Percentiles rank a stretch among this genome's conserved stretches.
Conservation (phyloP, 2,329 filamentous ascomycete species). For the Bretziella fagacearum region DNA sequence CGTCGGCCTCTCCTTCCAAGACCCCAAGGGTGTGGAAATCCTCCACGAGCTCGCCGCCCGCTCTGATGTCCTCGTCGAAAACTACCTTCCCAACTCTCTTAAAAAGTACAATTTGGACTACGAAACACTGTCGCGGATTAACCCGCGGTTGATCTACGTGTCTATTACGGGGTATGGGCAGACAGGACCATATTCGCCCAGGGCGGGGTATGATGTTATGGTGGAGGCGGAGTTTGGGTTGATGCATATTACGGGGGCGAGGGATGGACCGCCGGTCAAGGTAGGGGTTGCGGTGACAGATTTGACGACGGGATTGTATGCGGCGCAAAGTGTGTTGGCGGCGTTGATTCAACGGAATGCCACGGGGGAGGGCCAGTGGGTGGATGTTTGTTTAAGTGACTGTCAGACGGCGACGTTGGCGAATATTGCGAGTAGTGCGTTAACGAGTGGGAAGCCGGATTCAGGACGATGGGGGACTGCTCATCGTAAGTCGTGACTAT, state of each 20-base stretch:
- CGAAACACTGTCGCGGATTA: slow-evolving; percentile 59
- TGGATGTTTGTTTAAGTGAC: slow-evolving; percentile 81
- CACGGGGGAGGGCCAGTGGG: slow-evolving; percentile 72
- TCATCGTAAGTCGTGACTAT: slow-evolving; percentile 48
- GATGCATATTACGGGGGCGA: slow-evolving; percentile 91
- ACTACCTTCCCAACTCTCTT: slow-evolving; percentile 79
- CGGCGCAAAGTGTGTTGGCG: slow-evolving; percentile 89
- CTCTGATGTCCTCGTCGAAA: slow-evolving; percentile 89
- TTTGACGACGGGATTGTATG: slow-evolving; percentile 86
- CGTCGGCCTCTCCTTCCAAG: slow-evolving; percentile 75
- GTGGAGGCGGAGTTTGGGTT: slow-evolving; percentile 95
- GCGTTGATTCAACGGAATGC: slow-evolving; percentile 60
- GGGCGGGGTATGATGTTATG: slow-evolving; percentile 98
- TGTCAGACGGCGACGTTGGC: slow-evolving; percentile 86
- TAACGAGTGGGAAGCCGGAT: slow-evolving; percentile 78
- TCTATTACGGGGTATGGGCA: slow-evolving; percentile 97
- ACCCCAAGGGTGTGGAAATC: slow-evolving; percentile 67
- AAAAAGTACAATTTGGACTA: slow-evolving; percentile 90
- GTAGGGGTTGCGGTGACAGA: slow-evolving; percentile 96
- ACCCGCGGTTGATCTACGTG: slow-evolving; percentile 77
- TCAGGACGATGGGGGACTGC: slow-evolving; percentile 89
- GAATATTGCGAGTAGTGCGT: slow-evolving; percentile 85
- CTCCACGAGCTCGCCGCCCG: slow-evolving; percentile 69
- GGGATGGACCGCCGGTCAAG: slow-evolving; percentile 84
- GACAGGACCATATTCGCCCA: slow-evolving; percentile 70